phyloP scores from a whole-genome alignment of 2,329 filamentous ascomycete species.

The Akanthomyces dipterigenus region DNA sequence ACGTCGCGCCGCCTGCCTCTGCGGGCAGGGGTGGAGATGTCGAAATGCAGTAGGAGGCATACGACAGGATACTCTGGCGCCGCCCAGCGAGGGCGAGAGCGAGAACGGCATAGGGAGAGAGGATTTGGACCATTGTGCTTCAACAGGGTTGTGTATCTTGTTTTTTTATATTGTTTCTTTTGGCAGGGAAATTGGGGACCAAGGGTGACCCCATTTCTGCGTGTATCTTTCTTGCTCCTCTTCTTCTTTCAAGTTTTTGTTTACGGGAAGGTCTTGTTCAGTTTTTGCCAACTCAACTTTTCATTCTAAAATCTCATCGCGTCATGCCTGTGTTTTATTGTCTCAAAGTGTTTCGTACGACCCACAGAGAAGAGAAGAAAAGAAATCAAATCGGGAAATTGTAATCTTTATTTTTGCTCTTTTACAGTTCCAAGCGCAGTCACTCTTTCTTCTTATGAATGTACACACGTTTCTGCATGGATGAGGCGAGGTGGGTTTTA shows the following conservation, averaged over 20 bases:
- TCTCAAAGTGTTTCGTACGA: conserved; percentile 1
- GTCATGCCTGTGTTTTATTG: not conserved
- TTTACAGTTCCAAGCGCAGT: not conserved
- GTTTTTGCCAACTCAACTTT: no score
- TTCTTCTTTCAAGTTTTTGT: not conserved
- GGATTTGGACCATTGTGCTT: not conserved
- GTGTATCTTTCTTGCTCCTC: conserved; percentile 10
- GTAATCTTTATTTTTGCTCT: not conserved
- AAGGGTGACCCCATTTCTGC: not conserved
- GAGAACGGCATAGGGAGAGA: not conserved
- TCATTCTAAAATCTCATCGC: not conserved
- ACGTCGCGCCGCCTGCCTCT: conserved; percentile 29
- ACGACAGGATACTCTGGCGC: no score
- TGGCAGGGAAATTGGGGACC: conserved; percentile 1
- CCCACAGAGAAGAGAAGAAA: not conserved
- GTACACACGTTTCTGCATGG: not conserved
- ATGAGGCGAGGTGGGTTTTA: not conserved
- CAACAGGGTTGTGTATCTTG: conserved; percentile 14
- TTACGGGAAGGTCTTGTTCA: not conserved
- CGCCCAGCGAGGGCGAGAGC: not conserved
- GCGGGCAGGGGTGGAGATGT: conserved; percentile 24
- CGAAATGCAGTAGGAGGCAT: conserved; percentile 23
- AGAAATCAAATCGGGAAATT: not conserved
- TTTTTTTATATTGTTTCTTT: conserved; percentile 12
- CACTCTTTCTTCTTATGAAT: not conserved